These are phyloP conservation scores for Mucor sp. DNA, from an alignment of 371 early-diverging fungal genomes.

Conservation along the genomic window DNA sequence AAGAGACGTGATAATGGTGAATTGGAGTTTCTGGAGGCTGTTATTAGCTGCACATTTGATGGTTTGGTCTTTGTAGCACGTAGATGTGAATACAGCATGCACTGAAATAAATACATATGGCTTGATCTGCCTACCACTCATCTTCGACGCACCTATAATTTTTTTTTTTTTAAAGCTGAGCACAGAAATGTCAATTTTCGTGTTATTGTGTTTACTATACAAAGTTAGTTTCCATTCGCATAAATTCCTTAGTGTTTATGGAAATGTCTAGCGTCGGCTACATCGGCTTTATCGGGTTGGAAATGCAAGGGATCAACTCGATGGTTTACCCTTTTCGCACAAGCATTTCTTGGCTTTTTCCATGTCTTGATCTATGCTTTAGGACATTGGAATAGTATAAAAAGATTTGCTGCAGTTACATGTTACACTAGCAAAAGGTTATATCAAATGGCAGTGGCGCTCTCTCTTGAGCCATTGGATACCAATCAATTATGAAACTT, in stretches of 20 bases:
- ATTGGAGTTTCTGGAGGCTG: conserved; percentile 27
- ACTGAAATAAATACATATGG: not conserved
- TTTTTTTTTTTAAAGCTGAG: not conserved
- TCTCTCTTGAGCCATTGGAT: not conserved
- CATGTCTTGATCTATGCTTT: not conserved
- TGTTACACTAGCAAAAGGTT: not conserved
- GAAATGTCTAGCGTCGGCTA: not conserved
- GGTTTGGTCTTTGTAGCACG: conserved; percentile 37
- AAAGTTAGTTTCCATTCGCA: not conserved
- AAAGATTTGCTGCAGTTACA: not conserved
- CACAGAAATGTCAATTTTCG: not conserved
- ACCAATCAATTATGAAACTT: not conserved
- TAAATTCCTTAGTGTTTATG: not conserved
- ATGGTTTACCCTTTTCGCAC: not conserved
- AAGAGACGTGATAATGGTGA: conserved; percentile 4
- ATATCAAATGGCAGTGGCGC: not conserved
- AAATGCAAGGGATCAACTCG: not conserved
- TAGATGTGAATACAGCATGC: not conserved
- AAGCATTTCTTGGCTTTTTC: not conserved
- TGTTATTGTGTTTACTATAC: not conserved
- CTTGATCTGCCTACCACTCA: not conserved
- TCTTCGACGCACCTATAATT: not conserved
- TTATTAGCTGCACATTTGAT: conserved; percentile 50
- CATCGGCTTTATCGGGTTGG: not conserved
- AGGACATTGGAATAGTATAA: not conserved